phyloP scores from a whole-genome alignment of 306 rosid species.

The Quercus glauca region DNA sequence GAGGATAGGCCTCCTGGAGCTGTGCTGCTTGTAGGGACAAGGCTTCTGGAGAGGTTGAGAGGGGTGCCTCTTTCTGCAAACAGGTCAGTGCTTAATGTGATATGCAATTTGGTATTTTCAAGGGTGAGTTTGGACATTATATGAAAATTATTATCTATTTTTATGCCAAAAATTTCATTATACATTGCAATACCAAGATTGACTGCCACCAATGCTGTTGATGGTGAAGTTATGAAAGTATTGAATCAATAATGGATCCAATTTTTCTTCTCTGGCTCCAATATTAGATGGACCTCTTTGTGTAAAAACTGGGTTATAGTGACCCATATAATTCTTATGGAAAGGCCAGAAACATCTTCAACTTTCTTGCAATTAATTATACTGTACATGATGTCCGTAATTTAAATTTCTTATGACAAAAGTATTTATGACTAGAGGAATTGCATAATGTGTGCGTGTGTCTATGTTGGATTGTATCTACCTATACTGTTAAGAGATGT shows the following conservation, averaged over 20 bases:
- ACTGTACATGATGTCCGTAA: neutral
- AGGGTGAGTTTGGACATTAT: neutral
- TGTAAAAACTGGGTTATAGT: neutral
- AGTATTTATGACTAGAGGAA: neutral
- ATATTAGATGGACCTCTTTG: neutral
- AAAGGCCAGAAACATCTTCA: neutral
- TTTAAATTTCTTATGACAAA: neutral
- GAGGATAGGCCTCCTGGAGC: no score
- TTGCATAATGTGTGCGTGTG: neutral
- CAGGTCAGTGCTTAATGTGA: conserved; percentile 45
- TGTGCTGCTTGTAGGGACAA: no score
- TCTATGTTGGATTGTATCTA: no score
- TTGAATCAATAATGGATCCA: neutral
- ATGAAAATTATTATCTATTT: neutral
- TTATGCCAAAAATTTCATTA: neutral
- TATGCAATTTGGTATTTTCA: conserved; percentile 6
- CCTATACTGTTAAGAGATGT: no score
- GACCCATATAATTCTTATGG: neutral
- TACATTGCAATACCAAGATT: neutral
- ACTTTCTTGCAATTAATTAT: neutral
- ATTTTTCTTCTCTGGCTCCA: neutral
- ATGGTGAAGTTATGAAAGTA: neutral
- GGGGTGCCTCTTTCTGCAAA: neutral
- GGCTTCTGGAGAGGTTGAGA: no score
- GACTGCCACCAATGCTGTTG: neutral